Conservation (phyloP, 331 rosid species). For the Ulmus americana region DNA sequence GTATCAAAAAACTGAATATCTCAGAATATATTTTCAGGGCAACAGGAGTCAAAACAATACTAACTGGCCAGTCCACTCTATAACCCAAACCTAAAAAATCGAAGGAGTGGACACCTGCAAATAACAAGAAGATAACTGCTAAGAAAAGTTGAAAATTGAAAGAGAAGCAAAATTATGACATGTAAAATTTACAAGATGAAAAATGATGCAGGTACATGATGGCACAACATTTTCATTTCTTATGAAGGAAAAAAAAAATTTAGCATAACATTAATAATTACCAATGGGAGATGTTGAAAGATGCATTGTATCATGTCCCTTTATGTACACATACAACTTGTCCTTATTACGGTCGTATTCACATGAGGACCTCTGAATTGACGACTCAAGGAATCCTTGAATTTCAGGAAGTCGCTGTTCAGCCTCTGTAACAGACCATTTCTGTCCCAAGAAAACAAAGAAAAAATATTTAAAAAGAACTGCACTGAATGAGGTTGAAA, state of each 20-base stretch:
- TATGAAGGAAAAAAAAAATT: background rate
- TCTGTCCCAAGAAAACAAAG: conserved; percentile 49
- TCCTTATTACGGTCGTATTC: conserved; percentile 65
- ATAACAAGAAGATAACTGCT: conserved; percentile 18
- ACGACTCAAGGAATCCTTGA: conserved; percentile 77
- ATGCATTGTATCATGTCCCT: conserved; percentile 59
- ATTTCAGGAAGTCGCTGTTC: conserved; percentile 73
- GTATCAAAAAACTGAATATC: conserved; percentile 85
- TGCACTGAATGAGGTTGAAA: conserved; percentile 11
- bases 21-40: conserved; percentile 76
- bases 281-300: conserved; percentile 62
- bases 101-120: conserved; percentile 82
- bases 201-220: background rate
- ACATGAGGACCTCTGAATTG: conserved; percentile 92
- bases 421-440: conserved; percentile 71
- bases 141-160: conserved; percentile 7
- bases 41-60: conserved; percentile 68
- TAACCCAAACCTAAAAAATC: conserved; percentile 93
- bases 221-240: too few relatives aligned
- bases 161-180: too few relatives aligned
- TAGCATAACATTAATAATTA: conserved; percentile 17
- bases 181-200: background rate
- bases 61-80: conserved; percentile 86
- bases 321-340: conserved; percentile 78
- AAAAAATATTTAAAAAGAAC: conserved; percentile 20